Evolutionary conservation across 345 rosid species (phyloP), one percentile per base, ranked within the genome.

Genomic region (Cardamine chenopodiifolia): DNA sequence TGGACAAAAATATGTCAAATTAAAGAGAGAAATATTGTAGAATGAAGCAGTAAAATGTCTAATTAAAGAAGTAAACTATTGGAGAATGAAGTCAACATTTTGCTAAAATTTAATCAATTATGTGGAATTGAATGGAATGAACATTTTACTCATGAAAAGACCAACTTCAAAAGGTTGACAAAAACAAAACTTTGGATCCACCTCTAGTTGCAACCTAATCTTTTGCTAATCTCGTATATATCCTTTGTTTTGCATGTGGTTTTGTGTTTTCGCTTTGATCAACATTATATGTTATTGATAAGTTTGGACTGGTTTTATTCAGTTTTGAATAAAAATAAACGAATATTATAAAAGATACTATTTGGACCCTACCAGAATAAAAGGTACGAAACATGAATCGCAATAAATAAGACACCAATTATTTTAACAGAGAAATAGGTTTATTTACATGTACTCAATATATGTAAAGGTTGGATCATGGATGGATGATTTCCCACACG

Each of bases 401-500:
- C 6, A 70, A 20, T 44, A 45, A 18, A 31, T 15, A 68, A 28
- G 19, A 18, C 26, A 70, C 32, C 17, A 19, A 29, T 0, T 19
- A 56, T 56, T 42, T 13, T 28, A 26, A 9, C 48, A 50, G 10
- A 67, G 35, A 23, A 11, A 42, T 23, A 29, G 31, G 13, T 64
- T 28, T 48, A 45, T 31, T n/a, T n/a, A 59, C 59, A 59, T 32
- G 15, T 32, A 58, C 54, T 66, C 75, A 48, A 34, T 42, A 15
- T 42, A 42, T 15, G 8, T 5, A 42, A 42, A 42, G 8, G 52
- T 28, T 60, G 20, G 50, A 14, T n/a, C n/a, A 61, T 57, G 67
- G 53, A 39, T 48, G 14, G 35, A 22, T 75, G 34, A 49, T 49
- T 3, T 58, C 67, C 78, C 78, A 75, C 73, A 75, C 78, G 78